These are phyloP conservation scores for Helichrysum umbraculigerum DNA, from an alignment of 129 eudicot species.

Conservation along the genomic window DNA sequence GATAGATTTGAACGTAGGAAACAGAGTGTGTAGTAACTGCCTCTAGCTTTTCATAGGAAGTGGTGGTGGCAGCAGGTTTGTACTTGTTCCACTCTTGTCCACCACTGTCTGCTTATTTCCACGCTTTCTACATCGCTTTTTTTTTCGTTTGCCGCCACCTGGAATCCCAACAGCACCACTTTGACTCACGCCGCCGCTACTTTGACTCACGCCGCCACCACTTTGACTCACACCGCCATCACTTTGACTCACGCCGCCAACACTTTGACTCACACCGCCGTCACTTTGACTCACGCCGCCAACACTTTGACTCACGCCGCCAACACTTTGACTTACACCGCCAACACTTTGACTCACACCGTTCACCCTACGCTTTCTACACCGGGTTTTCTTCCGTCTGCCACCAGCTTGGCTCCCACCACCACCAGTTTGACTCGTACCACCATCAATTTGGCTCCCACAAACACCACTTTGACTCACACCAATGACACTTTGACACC, in stretches of 20 bases:
- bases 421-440: not conserved
- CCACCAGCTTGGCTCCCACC: slow-evolving; percentile 13
- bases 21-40: not conserved
- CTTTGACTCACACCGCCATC: slow-evolving; percentile 16
- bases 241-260: not conserved
- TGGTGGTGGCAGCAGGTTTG: not conserved
- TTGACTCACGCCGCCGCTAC: not conserved
- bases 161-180: not conserved
- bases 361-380: not conserved
- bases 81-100: not conserved
- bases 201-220: not conserved
- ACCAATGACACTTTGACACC: not conserved
- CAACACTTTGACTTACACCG: slow-evolving; percentile 4
- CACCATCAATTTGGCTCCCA: not conserved
- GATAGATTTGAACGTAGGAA: not conserved
- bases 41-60: not conserved
- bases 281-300: not conserved
- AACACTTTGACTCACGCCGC: no score
- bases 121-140: not conserved
- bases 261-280: not conserved
- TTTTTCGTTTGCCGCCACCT: not conserved
- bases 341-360: slow-evolving; percentile 11
- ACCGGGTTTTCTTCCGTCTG: not conserved
- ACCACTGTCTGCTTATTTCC: not conserved
- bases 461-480: not conserved